A percentile compares a stretch with the other conserved stretches of the same genome.
Conservation (phyloP, 2,329 filamentous ascomycete species). For the Fusarium aywerte region DNA sequence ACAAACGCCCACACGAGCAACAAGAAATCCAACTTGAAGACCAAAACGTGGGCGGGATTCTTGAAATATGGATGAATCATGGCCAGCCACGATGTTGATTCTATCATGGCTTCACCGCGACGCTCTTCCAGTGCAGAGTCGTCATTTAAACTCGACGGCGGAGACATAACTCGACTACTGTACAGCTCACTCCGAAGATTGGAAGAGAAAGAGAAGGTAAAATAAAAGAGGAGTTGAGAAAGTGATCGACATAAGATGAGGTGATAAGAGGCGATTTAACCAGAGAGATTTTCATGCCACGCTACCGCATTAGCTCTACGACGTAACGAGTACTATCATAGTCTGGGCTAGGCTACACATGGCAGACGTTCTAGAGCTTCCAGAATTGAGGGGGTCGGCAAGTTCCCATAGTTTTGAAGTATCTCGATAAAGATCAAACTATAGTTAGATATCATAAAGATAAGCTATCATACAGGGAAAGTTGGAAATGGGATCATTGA, state of each 20-base stretch:
- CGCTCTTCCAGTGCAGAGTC: not conserved
- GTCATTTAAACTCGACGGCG: constrained; percentile 14
- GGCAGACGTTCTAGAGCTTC: not conserved
- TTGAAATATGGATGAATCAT: constrained; percentile 48
- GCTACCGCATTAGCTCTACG: not conserved
- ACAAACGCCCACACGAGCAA: constrained; percentile 45
- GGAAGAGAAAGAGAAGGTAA: not conserved
- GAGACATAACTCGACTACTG: constrained; percentile 29
- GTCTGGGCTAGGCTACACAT: not conserved
- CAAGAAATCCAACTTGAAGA: constrained; percentile 46
- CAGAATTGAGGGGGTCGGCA: not conserved
- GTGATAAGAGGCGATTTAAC: not conserved
- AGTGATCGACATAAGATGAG: constrained; percentile 6
- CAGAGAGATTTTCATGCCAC: not conserved
- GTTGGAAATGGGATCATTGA: not conserved
- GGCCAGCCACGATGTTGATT: constrained; percentile 46
- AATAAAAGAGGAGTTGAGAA: not conserved
- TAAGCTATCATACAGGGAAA: not conserved
- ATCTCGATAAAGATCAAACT: not conserved
- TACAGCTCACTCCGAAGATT: not conserved
- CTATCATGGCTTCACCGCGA: not conserved
- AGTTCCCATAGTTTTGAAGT: not conserved
- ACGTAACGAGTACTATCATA: not conserved
- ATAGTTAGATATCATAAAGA: too few species aligned
- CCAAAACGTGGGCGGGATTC: constrained; percentile 44